Percentiles rank a stretch among this genome's conserved stretches.
phyloP scores from a whole-genome alignment of 345 rosid species.

The Rubroshorea leprosula region DNA sequence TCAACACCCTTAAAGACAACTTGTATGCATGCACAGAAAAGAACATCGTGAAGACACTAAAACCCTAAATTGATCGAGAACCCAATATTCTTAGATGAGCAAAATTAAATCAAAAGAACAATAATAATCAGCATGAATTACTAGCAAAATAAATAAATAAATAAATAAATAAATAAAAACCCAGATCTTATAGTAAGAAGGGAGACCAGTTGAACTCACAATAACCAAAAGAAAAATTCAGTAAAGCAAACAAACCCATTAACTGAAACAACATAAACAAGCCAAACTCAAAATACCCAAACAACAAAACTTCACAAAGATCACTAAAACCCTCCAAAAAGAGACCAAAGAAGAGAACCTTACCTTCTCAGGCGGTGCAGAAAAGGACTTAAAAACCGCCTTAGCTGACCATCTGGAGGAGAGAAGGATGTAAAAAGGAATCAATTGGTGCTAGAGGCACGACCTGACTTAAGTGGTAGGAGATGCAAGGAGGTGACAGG shows the following conservation, averaged over 20 bases:
- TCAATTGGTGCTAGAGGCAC: background rate
- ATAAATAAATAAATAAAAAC: too few species aligned
- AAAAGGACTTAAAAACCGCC: background rate
- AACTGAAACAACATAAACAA: background rate
- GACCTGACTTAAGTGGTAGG: background rate
- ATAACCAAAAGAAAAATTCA: background rate
- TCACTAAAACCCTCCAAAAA: background rate
- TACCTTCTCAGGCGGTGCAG: background rate
- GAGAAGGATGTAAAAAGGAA: background rate
- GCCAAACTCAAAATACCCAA: background rate
- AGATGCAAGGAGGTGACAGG: background rate
- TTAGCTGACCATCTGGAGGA: background rate
- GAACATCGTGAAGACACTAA: too few species aligned
- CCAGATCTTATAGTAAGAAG: too few species aligned
- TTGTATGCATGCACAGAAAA: too few species aligned
- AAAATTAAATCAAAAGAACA: background rate
- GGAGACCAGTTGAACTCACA: background rate
- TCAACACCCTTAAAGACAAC: too few species aligned
- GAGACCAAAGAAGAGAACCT: slow-evolving; percentile 3
- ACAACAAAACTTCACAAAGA: background rate
- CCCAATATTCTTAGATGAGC: background rate
- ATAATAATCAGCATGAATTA: too few species aligned
- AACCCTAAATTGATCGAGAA: background rate
- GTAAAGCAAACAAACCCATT: background rate
- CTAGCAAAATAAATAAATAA: too few species aligned